Evolutionary conservation across 1,284 basidiomycete species (phyloP), one percentile per base, ranked within the genome.

Genomic region (Singerocomus inundabilis): DNA sequence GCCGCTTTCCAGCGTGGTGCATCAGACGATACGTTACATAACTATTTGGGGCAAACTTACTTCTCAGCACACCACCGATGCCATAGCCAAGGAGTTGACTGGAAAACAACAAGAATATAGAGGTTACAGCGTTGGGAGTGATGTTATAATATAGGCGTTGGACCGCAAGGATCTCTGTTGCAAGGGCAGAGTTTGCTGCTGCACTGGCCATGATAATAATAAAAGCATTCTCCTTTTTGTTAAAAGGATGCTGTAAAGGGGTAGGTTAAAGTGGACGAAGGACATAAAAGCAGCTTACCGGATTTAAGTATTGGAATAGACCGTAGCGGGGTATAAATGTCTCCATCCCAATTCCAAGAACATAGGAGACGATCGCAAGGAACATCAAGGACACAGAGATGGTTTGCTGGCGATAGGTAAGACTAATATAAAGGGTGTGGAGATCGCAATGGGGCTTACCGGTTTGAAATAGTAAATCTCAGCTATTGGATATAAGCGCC

Each of bases 121-220:
- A 80, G 6, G 76, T 65, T 5, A 66, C 77, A 13, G 74, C 66
- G 51, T 81, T 78, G 1, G 82, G 74, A 4, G 67, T 76, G 49
- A 83, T 75, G 55, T 80, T 72, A 55, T 87, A 85, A 39, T 67
- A 76, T 24, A 73, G 56, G 38, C 80, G 74, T 39, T 88, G 76
- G 1, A 84, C 83, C 0, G 84, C 82, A 39, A 87, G 75, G 33
- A 89, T 73, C 49, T 83, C 79, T 42, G 84, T 84, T 1, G 78
- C 85, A 36, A 84, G 74, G 0, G 85, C 84, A 0, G 81, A 79
- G 6, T 77, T 77, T 2, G 81, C 76, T 1, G 84, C 82, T 6
- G 85, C 82, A 32, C 80, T 81, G 2, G 84, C 65, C 81, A 87
- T 84, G 57, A 87, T 84, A 18, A 84, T 75, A 33, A 86, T 80